phyloP scores from a whole-genome alignment of 2,329 filamentous ascomycete genomes.

The Fusarium lyarnte region DNA sequence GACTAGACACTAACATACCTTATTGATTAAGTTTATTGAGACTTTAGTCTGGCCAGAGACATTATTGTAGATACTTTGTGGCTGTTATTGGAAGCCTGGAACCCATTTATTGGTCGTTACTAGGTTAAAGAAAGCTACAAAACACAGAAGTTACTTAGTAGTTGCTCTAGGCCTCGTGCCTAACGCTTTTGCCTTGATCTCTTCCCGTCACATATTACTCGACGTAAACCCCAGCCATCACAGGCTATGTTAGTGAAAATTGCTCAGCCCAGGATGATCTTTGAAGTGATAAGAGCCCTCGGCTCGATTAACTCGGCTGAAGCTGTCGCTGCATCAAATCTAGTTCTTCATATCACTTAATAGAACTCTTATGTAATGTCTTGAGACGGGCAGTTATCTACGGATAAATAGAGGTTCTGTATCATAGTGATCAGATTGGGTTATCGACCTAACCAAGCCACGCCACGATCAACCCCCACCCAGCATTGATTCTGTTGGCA shows the following conservation, averaged over 20 bases:
- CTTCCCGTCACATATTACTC: background rate
- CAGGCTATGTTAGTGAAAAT: background rate
- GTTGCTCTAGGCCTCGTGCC: background rate
- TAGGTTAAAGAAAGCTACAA: too few species aligned
- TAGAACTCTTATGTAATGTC: background rate
- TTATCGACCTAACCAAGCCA: slow-evolving; percentile 3
- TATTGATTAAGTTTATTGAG: too few species aligned
- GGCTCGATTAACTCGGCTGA: background rate
- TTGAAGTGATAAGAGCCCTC: background rate
- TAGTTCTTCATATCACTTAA: background rate
- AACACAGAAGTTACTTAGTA: background rate
- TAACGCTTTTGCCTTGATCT: background rate
- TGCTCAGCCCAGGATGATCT: background rate
- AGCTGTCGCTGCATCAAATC: background rate
- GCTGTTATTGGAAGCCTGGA: too few species aligned
- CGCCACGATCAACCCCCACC: slow-evolving; percentile 18
- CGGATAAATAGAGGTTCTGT: background rate
- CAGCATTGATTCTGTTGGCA: background rate
- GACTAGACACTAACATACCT: background rate
- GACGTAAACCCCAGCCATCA: too few species aligned
- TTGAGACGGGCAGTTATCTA: background rate
- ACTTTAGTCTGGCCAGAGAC: too few species aligned
- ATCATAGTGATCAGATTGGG: background rate
- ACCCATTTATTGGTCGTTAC: too few species aligned
- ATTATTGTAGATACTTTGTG: too few species aligned